These are phyloP conservation scores for Starmerella riodocensis DNA, from an alignment of 805 yeast genomes.

Conservation along the genomic window DNA sequence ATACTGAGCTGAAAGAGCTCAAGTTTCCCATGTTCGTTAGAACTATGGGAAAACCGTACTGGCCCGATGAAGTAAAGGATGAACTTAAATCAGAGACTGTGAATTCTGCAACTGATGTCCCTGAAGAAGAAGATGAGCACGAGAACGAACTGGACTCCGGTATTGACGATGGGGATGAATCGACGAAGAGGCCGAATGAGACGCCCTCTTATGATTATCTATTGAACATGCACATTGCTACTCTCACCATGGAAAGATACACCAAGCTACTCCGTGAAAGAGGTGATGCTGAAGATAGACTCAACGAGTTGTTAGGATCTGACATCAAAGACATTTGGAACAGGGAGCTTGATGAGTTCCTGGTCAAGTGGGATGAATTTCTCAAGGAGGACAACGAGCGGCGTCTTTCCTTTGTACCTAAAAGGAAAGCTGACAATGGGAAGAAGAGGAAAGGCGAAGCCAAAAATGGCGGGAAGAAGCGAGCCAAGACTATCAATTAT, in stretches of 20 bases:
- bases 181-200: constrained; percentile 24
- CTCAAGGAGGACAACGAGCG: constrained; percentile 50
- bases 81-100: constrained; percentile 27
- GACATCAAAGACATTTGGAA: constrained; percentile 84
- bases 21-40: constrained; percentile 58
- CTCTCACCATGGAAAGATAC: constrained; percentile 80
- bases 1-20: constrained; percentile 45
- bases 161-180: constrained; percentile 17
- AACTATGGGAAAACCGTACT: constrained; percentile 52
- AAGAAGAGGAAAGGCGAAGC: constrained; percentile 21
- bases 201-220: constrained; percentile 69
- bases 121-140: constrained; percentile 29
- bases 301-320: constrained; percentile 48
- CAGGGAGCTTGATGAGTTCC: constrained; percentile 64
- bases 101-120: constrained; percentile 24
- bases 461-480: constrained; percentile 23
- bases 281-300: constrained; percentile 57
- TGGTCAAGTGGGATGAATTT: constrained; percentile 52
- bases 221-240: constrained; percentile 86
- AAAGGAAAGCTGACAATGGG: constrained; percentile 28
- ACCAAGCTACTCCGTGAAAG: constrained; percentile 63
- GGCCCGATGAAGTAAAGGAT: constrained; percentile 27
- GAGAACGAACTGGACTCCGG: constrained; percentile 24
- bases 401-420: constrained; percentile 38
- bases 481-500: constrained; percentile 11